These are phyloP conservation scores for Lonicera japonica DNA, from an alignment of 129 eudicot species.

Conservation along the genomic window DNA sequence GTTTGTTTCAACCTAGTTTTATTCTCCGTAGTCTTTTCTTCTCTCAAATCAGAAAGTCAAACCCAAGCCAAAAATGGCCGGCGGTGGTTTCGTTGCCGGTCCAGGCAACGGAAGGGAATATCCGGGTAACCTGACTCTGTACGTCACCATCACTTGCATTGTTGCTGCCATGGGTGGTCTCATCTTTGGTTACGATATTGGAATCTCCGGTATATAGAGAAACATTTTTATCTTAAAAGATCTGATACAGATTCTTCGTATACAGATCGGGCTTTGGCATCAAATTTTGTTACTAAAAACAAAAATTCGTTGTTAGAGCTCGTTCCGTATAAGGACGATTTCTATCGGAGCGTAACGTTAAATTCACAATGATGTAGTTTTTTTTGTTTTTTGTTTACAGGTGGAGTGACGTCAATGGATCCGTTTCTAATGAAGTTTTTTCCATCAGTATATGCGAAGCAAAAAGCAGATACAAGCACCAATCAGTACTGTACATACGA, in stretches of 20 bases:
- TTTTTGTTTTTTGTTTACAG: constrained; percentile 18
- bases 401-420: constrained; percentile 92
- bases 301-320: too few relatives aligned
- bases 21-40: not conserved
- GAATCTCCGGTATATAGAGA: constrained; percentile 62
- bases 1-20: not conserved
- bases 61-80: constrained; percentile 50
- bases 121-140: constrained; percentile 74
- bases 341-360: too few relatives aligned
- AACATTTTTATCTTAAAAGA: not conserved
- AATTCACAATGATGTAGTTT: too few relatives aligned
- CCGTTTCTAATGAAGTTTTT: constrained; percentile 62
- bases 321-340: too few relatives aligned
- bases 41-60: not conserved
- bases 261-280: too few relatives aligned
- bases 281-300: too few relatives aligned
- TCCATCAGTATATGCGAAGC: constrained; percentile 59
- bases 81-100: constrained; percentile 46
- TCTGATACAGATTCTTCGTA: too few relatives aligned
- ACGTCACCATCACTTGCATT: constrained; percentile 65
- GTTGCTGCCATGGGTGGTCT: constrained; percentile 98
- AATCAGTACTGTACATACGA: constrained; percentile 81
- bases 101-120: constrained; percentile 57
- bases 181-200: constrained; percentile 91
- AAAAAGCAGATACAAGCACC: constrained; percentile 36